Conservation (phyloP, 768 basidiomycete species). For the Exidia glandulosa region DNA sequence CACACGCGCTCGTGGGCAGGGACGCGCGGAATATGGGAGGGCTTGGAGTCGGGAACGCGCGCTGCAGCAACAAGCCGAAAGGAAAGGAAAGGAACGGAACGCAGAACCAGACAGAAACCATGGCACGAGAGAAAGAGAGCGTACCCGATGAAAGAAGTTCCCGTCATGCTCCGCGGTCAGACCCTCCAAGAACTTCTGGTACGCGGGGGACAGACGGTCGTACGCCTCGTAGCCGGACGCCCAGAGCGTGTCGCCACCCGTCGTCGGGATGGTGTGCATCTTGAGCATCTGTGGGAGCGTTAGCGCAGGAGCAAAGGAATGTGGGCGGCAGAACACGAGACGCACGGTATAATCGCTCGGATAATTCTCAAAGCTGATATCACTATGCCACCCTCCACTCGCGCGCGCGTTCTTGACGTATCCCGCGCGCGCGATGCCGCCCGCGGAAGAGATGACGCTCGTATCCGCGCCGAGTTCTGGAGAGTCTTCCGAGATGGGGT, state of each 20-base stretch:
- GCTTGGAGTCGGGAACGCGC: too few species aligned
- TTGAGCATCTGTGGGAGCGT: slow-evolving; percentile 24
- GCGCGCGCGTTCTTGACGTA: slow-evolving; percentile 24
- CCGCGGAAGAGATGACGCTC: slow-evolving; percentile 37
- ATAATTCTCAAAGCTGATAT: slow-evolving; percentile 49
- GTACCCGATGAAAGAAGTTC: slow-evolving; percentile 29
- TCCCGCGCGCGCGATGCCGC: slow-evolving; percentile 29
- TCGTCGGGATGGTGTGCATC: slow-evolving; percentile 19
- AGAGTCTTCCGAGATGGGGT: slow-evolving; percentile 41
- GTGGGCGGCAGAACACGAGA: neutral
- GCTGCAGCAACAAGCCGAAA: too few species aligned
- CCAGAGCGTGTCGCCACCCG: slow-evolving; percentile 29
- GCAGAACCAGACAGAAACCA: too few species aligned
- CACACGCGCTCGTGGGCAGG: too few species aligned
- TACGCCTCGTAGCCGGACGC: slow-evolving; percentile 47
- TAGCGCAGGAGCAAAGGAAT: neutral
- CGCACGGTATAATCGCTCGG: slow-evolving; percentile 48
- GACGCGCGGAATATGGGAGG: too few species aligned
- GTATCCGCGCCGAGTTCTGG: slow-evolving; percentile 43
- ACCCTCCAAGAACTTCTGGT: slow-evolving; percentile 43
- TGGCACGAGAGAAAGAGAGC: neutral
- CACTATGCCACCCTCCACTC: slow-evolving; percentile 39
- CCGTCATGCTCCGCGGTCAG: slow-evolving; percentile 46
- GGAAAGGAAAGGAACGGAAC: too few species aligned
- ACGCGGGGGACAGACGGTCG: slow-evolving; percentile 46